phyloP scores from a whole-genome alignment of 257 asterid genomes.

The Solanum appendiculatum region DNA sequence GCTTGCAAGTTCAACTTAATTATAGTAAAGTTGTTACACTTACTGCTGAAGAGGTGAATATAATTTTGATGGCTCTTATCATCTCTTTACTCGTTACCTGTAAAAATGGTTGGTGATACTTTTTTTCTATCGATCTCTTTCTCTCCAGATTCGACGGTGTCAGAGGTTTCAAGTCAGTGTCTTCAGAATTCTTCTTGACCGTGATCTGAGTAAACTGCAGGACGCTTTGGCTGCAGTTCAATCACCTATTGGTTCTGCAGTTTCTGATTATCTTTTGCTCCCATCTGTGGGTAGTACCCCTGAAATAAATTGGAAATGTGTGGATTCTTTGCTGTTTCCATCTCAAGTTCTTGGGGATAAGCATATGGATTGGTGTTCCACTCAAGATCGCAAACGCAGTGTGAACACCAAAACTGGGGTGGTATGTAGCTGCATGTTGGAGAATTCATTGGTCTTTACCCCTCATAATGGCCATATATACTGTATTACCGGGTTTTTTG shows the following conservation, averaged over 20 bases:
- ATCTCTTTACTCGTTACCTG: not conserved
- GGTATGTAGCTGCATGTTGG: constrained; percentile 52
- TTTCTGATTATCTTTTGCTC: constrained; percentile 59
- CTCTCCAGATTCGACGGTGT: constrained; percentile 46
- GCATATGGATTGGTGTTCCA: constrained; percentile 9
- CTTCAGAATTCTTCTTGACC: constrained; percentile 45
- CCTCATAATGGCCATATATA: constrained; percentile 60
- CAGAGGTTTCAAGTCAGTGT: constrained; percentile 47
- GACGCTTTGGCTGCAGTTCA: constrained; percentile 16
- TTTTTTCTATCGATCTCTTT: not conserved
- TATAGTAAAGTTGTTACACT: constrained; percentile 21
- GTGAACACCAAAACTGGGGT: constrained; percentile 38
- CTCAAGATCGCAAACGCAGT: not conserved
- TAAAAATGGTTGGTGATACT: not conserved
- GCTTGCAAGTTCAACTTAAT: constrained; percentile 16
- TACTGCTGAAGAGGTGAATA: constrained; percentile 36
- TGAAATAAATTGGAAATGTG: constrained; percentile 45
- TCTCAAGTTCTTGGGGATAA: not conserved
- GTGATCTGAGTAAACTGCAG: constrained; percentile 16
- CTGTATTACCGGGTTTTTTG: constrained; percentile 39
- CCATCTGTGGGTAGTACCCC: constrained; percentile 26
- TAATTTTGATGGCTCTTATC: not conserved
- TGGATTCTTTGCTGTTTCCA: constrained; percentile 23
- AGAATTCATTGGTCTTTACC: constrained; percentile 56
- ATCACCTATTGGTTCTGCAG: constrained; percentile 4